A percentile compares a stretch with the other conserved stretches of the same genome.
These are phyloP conservation scores for Teratosphaeriaceae sp. DNA, from an alignment of 2,329 filamentous ascomycete genomes.

Conservation along the genomic window DNA sequence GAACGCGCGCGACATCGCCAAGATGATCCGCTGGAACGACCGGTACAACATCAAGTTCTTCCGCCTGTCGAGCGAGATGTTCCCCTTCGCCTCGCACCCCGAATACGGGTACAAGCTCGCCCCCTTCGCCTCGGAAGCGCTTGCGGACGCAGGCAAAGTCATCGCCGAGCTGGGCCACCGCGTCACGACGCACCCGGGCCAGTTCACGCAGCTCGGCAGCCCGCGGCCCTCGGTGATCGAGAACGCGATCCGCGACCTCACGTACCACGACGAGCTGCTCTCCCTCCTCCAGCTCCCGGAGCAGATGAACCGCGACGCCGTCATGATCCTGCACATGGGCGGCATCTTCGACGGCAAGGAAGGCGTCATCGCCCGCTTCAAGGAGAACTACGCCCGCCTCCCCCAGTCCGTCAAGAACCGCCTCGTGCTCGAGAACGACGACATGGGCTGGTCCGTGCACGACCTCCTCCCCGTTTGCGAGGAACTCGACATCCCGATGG, in stretches of 20 bases:
- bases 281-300: conserved; percentile 67
- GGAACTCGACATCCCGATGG: conserved; percentile 86
- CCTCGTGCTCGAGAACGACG: conserved; percentile 88
- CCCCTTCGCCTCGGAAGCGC: conserved; percentile 70
- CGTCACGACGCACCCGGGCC: conserved; percentile 84
- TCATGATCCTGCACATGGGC: conserved; percentile 94
- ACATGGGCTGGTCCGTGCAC: conserved; percentile 87
- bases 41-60: conserved; percentile 88
- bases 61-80: conserved; percentile 91
- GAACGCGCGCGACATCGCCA: conserved; percentile 75
- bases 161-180: conserved; percentile 74
- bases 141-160: conserved; percentile 70
- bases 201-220: conserved; percentile 86
- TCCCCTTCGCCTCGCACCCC: conserved; percentile 85
- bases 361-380: conserved; percentile 71
- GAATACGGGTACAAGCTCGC: conserved; percentile 81
- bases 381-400: conserved; percentile 62
- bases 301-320: conserved; percentile 74
- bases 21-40: conserved; percentile 89
- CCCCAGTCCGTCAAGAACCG: conserved; percentile 67
- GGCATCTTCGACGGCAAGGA: conserved; percentile 82
- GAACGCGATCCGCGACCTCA: conserved; percentile 71
- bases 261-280: conserved; percentile 84
- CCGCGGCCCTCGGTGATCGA: conserved; percentile 70
- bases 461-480: conserved; percentile 86